Evolutionary conservation across 345 rosid species (phyloP).

Genomic region (Populus pruinosa): DNA sequence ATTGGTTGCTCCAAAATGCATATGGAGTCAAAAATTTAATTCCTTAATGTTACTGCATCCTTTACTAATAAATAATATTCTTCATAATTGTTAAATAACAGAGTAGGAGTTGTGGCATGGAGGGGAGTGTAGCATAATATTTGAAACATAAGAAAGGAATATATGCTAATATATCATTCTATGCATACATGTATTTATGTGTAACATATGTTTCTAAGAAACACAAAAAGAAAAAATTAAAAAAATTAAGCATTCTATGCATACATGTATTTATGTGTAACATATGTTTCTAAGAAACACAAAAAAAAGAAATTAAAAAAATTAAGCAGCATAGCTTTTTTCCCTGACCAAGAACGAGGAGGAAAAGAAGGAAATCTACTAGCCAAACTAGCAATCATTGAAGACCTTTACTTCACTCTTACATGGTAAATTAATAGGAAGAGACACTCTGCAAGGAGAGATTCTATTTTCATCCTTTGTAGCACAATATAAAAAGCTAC

Average conservation of each 20-base stretch:
- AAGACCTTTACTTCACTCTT: no score
- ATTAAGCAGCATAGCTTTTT: background rate
- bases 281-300: no score
- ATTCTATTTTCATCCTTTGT: background rate
- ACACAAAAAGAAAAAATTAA: no score
- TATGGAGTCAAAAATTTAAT: background rate
- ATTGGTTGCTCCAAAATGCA: background rate
- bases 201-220: background rate
- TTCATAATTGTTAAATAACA: background rate
- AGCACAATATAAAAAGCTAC: conserved; percentile 15
- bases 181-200: background rate
- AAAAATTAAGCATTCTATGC: no score
- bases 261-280: no score
- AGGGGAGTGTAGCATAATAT: background rate
- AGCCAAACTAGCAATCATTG: background rate
- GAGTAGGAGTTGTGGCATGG: background rate
- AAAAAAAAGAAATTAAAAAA: no score
- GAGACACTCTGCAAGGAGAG: background rate
- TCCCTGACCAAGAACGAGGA: background rate
- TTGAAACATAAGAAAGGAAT: background rate
- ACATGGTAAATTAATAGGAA: background rate
- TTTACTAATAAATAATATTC: no score
- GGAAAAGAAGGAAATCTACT: background rate
- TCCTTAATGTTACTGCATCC: background rate
- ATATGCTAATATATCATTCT: background rate